Evolutionary conservation across 371 early-diverging fungal genomes (phyloP), one percentile per base, ranked within the genome.

Genomic region (Saksenaea oblongispora): DNA sequence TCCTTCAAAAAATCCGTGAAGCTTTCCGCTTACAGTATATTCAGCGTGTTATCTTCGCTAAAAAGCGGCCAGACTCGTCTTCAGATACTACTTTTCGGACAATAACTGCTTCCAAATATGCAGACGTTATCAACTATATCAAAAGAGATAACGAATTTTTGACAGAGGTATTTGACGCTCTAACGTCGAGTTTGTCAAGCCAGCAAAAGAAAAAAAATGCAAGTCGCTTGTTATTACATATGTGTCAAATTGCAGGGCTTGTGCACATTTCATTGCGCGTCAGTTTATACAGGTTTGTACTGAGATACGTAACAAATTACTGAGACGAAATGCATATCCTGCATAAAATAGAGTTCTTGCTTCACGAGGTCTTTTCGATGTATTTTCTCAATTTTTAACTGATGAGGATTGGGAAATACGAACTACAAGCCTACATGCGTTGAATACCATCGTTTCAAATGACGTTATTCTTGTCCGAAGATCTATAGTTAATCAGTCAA

Each of bases 1-100:
- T 93, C 8, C 76, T 85, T 34, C 69, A 72, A 54, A 91, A 93
- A 66, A 92, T 96, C 39, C 89, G 89, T 37, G 91, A 92, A 58
- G 87, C 90, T 0, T 93, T 92, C 63, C 87, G 96, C 4, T 65
- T 94, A 3, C 92, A 90, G 61, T 97, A 87, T 60, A 77, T 97
- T 13, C 89, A 90, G 54, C 94, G 93, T 66, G 88, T 89, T 0
- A 92, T 91, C 1, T 76, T 94, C 14, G 85, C 86, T 7, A 93
- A 93, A 60, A 96, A 96, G 28, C 73, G 70, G 2, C 83, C 89
- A 3, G 76, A 84, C 31, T 79, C 93, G 1, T 75, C 85, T 10
- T 68, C 96, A 44, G 24, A 18, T 10, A 47, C 17, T 22, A 22
- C 10, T 22, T 47, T 47, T 22, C 83, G 83, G 36, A 84, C 91